Evolutionary conservation across 257 asterid genomes (phyloP).

Genomic region (Salvia rosmarinus): DNA sequence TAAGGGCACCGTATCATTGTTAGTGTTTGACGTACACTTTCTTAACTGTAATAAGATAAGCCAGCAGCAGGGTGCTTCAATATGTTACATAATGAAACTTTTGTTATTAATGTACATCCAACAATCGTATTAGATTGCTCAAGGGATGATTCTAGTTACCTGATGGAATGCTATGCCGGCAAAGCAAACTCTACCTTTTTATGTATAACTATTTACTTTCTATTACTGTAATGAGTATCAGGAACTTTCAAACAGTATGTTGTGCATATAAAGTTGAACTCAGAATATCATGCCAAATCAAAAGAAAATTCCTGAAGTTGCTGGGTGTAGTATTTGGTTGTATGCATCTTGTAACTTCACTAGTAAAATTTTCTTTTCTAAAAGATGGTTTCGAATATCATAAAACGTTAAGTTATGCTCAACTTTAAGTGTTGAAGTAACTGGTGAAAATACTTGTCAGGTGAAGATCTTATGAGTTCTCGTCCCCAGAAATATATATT

Average conservation of each 20-base stretch:
- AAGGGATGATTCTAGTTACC: slow-evolving; percentile 9
- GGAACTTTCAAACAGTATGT: not conserved
- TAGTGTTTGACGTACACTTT: not conserved
- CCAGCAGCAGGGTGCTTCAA: not conserved
- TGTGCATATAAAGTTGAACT: not conserved
- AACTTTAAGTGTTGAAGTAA: slow-evolving; percentile 1
- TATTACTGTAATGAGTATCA: not conserved
- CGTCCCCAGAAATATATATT: not conserved
- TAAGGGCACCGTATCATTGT: not conserved
- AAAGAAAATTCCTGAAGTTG: not conserved
- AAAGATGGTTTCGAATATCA: not conserved
- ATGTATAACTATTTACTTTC: slow-evolving; percentile 2
- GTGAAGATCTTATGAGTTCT: not conserved
- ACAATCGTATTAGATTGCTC: slow-evolving; percentile 1
- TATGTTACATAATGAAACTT: not conserved
- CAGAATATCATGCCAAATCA: slow-evolving; percentile 13
- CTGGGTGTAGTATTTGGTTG: not conserved
- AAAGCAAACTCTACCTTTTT: not conserved
- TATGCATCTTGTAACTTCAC: not conserved
- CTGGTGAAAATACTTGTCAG: slow-evolving; percentile 1
- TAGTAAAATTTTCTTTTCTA: not conserved
- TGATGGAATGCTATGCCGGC: slow-evolving; percentile 1
- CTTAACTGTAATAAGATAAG: not conserved
- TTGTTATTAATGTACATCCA: not conserved
- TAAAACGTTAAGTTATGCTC: not conserved